phyloP scores from a whole-genome alignment of 1,284 basidiomycete species.

The Microbotryomycetes sp. region DNA sequence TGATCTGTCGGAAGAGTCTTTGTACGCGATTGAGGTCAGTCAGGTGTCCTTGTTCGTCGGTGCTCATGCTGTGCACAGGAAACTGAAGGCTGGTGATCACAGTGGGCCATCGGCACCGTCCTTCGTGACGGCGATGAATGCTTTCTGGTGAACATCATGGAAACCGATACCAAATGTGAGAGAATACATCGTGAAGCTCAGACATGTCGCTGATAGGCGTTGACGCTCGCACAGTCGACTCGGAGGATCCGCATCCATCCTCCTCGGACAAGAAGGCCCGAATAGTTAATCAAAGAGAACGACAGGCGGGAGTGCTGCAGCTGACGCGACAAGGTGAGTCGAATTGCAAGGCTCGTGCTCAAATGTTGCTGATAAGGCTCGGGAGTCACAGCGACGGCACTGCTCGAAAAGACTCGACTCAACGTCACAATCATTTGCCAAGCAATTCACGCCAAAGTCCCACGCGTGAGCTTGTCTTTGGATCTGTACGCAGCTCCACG shows the following conservation, averaged over 20 bases:
- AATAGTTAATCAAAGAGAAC: conserved; percentile 33
- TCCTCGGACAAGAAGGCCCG: conserved; percentile 26
- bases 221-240: conserved; percentile 57
- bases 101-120: conserved; percentile 80
- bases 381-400: conserved; percentile 65
- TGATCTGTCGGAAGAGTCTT: conserved; percentile 85
- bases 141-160: conserved; percentile 78
- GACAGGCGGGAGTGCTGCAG: conserved; percentile 29
- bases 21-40: conserved; percentile 68
- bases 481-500: background rate
- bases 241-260: conserved; percentile 51
- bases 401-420: conserved; percentile 82
- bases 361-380: background rate
- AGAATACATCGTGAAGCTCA: conserved; percentile 16
- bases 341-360: background rate
- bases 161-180: conserved; percentile 82
- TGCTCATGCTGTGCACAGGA: conserved; percentile 34
- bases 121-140: conserved; percentile 83
- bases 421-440: conserved; percentile 84
- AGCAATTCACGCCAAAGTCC: conserved; percentile 69
- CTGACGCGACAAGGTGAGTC: conserved; percentile 22
- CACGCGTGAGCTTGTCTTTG: background rate
- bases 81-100: conserved; percentile 37
- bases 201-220: background rate
- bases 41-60: background rate